Percentiles rank a stretch among this genome's conserved stretches.
Conservation (phyloP, 495 filamentous ascomycete species). For the Talaromyces thailandensis region DNA sequence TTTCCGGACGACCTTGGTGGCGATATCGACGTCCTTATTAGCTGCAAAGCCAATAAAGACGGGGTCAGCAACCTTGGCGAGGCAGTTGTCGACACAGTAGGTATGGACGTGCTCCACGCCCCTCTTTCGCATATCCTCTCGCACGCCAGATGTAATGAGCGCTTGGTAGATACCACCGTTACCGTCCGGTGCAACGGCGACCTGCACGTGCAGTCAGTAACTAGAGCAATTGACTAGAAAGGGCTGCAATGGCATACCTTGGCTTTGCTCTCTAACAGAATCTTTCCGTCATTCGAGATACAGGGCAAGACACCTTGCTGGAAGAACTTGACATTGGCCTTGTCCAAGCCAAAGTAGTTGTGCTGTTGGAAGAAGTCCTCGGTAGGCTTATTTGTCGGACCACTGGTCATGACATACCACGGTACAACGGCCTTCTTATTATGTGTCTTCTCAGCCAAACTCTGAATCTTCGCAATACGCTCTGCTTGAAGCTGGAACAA, state of each 20-base stretch:
- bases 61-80: conserved; percentile 96
- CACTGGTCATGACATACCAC: conserved; percentile 99
- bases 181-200: conserved; percentile 95
- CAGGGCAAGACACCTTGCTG: conserved; percentile 96
- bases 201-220: conserved; percentile 27
- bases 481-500: conserved; percentile 97
- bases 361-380: conserved; percentile 88
- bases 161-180: conserved; percentile 97
- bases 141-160: conserved; percentile 68
- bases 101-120: conserved; percentile 94
- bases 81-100: conserved; percentile 97
- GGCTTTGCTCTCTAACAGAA: conserved; percentile 81
- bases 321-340: conserved; percentile 84
- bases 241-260: conserved; percentile 43
- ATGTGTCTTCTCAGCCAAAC: conserved; percentile 64
- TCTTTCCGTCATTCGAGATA: conserved; percentile 96
- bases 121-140: conserved; percentile 79
- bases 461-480: conserved; percentile 80
- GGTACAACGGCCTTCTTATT: conserved; percentile 68
- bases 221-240: background rate
- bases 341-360: conserved; percentile 78
- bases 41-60: conserved; percentile 92
- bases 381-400: conserved; percentile 86
- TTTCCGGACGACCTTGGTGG: conserved; percentile 97
- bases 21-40: conserved; percentile 84